A percentile compares a stretch with the other conserved stretches of the same genome.
Evolutionary conservation across 257 asterid species (phyloP).

Genomic region (Sherardia arvensis): DNA sequence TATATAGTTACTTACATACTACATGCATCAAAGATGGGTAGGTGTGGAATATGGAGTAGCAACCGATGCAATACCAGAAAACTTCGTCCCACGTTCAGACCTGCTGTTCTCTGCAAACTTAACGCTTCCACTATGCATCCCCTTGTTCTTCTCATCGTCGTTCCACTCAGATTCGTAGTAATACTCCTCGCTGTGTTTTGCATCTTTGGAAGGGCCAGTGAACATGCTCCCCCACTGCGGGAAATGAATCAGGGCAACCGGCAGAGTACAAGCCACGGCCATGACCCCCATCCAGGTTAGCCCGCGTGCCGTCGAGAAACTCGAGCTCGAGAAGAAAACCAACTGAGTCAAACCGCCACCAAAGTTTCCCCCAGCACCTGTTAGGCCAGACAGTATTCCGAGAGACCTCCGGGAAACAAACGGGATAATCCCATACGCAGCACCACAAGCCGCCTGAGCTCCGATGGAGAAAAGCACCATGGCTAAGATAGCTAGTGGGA

Average conservation of each 20-base stretch:
- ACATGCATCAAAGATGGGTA: constrained; percentile 2
- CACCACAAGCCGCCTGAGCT: constrained; percentile 18
- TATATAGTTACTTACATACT: background rate
- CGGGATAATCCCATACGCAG: constrained; percentile 44
- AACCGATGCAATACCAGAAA: background rate
- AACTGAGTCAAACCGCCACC: constrained; percentile 52
- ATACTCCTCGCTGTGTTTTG: constrained; percentile 26
- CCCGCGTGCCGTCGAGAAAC: constrained; percentile 26
- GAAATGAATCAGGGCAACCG: constrained; percentile 29
- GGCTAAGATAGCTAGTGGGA: constrained; percentile 28
- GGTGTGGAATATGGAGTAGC: constrained; percentile 25
- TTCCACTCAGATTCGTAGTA: constrained; percentile 44
- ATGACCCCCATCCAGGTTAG: constrained; percentile 20
- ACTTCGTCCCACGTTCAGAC: constrained; percentile 39
- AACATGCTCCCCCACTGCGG: constrained; percentile 33
- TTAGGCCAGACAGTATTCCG: constrained; percentile 39
- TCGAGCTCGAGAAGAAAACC: constrained; percentile 31
- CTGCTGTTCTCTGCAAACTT: constrained; percentile 54
- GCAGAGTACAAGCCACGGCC: constrained; percentile 42
- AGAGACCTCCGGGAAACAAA: constrained; percentile 45
- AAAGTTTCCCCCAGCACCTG: constrained; percentile 59
- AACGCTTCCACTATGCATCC: constrained; percentile 39
- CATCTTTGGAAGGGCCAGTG: constrained; percentile 28
- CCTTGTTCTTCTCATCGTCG: constrained; percentile 17
- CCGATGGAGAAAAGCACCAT: constrained; percentile 51